Evolutionary conservation across 176 grass and related monocot species (phyloP), one percentile per base, ranked within the genome.

Genomic region (Avena sativa): DNA sequence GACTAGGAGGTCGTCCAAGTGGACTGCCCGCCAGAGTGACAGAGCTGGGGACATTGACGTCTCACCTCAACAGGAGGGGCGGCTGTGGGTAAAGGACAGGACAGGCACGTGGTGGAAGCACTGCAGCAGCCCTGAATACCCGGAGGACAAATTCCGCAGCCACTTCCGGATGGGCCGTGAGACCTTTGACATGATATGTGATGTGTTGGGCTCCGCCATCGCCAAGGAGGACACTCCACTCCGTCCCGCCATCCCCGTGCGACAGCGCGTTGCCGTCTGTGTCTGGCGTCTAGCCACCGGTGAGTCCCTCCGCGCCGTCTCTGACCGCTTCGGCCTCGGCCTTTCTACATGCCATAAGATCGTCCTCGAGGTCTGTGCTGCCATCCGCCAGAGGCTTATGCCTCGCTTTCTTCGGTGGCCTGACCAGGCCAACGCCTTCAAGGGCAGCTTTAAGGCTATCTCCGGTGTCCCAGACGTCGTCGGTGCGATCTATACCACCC

Each of bases 281-380:
- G 67, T 93, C 50, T 90, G 88, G 91, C 85, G 88, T 70, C 78
- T 93, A 4, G 91, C 88, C 82, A 93, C 88, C 10, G 86, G 91
- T 47, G 88, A 93, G 79, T 82, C 88, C 36, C 91, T 93, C 40
- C 79, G 91, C 49, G 82, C 74, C 48, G 82, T 93, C 63, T 93
- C 88, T 82, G 85, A 79, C 76, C 88, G 88, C 63, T 93, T 93
- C 26, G 91, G 88, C 76, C 82, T 93, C 44, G 82, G 85, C 79
- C 87, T 93, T 86, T 93, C 88, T 74, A 93, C 88, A 82, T 88
- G 88, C 82, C 91, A 93, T 70, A 93, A 93, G 81, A 88, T 93
- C 26, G 65, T 90, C 43, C 85, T 93, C 12, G 85, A 93, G 82
- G 91, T 93, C 34, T 93, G 85, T 82, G 44, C 82, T 19, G 86